phyloP scores from a whole-genome alignment of 2,329 filamentous ascomycete species.

The Pyricularia grisea region DNA sequence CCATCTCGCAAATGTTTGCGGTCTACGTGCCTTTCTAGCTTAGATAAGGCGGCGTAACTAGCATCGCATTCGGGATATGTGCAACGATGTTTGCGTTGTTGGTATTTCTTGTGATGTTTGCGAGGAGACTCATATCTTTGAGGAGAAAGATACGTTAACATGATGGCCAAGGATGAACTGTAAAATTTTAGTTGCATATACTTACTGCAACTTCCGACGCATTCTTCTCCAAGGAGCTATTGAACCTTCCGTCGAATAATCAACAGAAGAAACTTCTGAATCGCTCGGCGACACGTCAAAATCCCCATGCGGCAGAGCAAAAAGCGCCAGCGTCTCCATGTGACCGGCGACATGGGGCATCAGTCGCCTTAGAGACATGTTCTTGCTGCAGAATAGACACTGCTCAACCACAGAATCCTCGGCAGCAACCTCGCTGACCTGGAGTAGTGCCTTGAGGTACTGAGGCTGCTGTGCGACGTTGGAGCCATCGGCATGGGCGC shows the following conservation, averaged over 20 bases:
- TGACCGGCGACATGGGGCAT: neutral
- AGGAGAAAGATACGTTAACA: too few species aligned
- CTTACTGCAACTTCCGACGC: neutral
- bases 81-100: neutral
- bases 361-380: neutral
- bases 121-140: too few species aligned
- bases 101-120: neutral
- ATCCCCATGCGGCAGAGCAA: neutral
- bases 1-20: neutral
- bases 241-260: neutral
- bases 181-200: neutral
- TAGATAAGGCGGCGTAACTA: neutral
- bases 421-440: neutral
- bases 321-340: constrained; percentile 1
- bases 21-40: neutral
- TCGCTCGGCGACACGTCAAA: neutral
- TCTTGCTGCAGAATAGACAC: neutral
- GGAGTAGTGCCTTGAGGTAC: neutral
- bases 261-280: neutral
- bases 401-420: neutral
- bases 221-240: too few species aligned
- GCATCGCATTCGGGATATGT: neutral
- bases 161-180: too few species aligned
- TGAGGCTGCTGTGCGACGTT: neutral
- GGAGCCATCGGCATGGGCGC: neutral